phyloP scores from a whole-genome alignment of 1,284 basidiomycete species.

The Puccinia hordei region DNA sequence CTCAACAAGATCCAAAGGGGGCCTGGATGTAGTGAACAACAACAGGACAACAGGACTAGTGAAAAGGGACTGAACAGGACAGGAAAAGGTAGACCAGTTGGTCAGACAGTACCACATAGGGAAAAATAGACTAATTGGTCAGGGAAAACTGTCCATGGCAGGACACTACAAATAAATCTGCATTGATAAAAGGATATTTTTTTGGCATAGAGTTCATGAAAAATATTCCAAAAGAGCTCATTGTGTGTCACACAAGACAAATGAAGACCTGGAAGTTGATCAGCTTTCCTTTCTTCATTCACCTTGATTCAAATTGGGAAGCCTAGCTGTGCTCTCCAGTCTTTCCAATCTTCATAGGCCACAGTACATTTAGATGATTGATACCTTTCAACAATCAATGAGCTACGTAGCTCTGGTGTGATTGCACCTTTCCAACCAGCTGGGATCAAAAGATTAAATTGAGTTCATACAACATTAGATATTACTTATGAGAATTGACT shows the following conservation, averaged over 20 bases:
- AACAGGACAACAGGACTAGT: no score
- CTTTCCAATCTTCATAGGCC: constrained; percentile 71
- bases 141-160: no score
- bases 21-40: no score
- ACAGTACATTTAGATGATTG: constrained; percentile 75
- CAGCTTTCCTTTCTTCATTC: neutral
- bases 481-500: constrained; percentile 61
- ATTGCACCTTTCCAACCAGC: constrained; percentile 69
- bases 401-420: constrained; percentile 76
- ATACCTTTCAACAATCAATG: constrained; percentile 78
- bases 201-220: no score
- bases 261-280: neutral
- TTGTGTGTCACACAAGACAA: neutral
- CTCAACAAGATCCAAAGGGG: no score
- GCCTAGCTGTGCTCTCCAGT: constrained; percentile 47
- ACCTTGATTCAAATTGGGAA: constrained; percentile 28
- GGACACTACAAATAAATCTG: no score
- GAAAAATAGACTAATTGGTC: no score
- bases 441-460: constrained; percentile 14
- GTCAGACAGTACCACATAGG: no score
- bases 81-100: no score
- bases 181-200: no score
- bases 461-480: neutral
- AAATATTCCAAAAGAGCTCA: neutral
- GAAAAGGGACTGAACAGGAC: no score